Conservation (phyloP, 192 early-diverging fungal species). For the Coemansia sp. region DNA sequence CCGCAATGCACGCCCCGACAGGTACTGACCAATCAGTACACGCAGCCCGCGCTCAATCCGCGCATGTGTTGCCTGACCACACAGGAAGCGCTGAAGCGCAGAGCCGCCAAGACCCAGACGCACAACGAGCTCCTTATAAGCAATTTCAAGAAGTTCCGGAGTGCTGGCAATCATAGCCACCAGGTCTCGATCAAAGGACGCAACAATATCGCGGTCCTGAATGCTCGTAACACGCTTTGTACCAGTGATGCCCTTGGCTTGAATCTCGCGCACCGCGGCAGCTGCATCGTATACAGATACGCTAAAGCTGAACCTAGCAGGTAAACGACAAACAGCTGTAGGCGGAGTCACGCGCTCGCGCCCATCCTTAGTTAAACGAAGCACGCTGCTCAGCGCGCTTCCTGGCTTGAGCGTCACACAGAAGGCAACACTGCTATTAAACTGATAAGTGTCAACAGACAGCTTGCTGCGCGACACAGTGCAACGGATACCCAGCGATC, state of each 20-base stretch:
- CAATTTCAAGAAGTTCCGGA: constrained; percentile 3
- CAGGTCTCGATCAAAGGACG: constrained; percentile 3
- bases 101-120: neutral
- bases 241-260: neutral
- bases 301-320: constrained; percentile 15
- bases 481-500: constrained; percentile 20
- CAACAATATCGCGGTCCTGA: neutral
- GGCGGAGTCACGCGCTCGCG: neutral
- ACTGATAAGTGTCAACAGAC: too few species aligned
- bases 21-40: neutral
- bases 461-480: neutral
- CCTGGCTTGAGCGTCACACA: constrained; percentile 7
- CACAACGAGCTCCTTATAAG: neutral
- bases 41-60: constrained; percentile 5
- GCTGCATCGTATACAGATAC: constrained; percentile 5
- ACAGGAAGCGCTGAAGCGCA: constrained; percentile 4
- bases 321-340: constrained; percentile 6
- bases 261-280: constrained; percentile 6
- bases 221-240: neutral
- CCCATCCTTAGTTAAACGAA: neutral
- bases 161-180: constrained; percentile 3
- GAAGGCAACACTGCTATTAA: neutral
- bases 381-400: constrained; percentile 29
- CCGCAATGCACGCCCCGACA: neutral
- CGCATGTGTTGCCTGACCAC: neutral